Percentiles rank a stretch among this genome's conserved stretches.
phyloP scores from a whole-genome alignment of 352 stramenopile species.

The Elongisporangium anandrum region DNA sequence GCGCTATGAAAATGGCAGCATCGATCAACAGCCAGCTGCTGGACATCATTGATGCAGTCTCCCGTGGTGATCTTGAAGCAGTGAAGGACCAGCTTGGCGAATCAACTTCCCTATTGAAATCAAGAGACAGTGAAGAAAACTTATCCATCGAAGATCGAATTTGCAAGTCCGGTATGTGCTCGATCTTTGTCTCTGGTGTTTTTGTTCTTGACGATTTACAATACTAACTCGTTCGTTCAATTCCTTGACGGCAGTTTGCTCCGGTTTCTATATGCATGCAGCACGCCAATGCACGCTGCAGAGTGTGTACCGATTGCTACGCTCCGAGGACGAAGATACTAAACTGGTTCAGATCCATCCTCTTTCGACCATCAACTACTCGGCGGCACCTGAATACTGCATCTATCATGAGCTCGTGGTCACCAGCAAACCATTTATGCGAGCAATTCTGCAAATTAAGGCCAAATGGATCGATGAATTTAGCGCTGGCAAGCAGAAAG shows the following conservation, averaged over 20 bases:
- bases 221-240: background rate
- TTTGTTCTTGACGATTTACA: background rate
- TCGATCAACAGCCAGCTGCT: conserved; percentile 54
- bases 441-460: conserved; percentile 42
- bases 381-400: conserved; percentile 42
- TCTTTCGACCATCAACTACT: conserved; percentile 44
- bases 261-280: conserved; percentile 68
- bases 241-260: conserved; percentile 24
- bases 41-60: conserved; percentile 41
- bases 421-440: conserved; percentile 72
- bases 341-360: conserved; percentile 71
- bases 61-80: conserved; percentile 22
- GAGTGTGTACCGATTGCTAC: conserved; percentile 47
- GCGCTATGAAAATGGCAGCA: conserved; percentile 47
- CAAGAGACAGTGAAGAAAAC: conserved; percentile 2
- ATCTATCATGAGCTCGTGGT: conserved; percentile 73
- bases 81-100: conserved; percentile 6
- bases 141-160: conserved; percentile 28
- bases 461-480: conserved; percentile 48
- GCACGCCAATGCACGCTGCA: conserved; percentile 54
- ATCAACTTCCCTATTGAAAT: too few species aligned
- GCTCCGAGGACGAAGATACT: conserved; percentile 10
- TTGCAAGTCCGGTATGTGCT: conserved; percentile 16
- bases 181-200: background rate
- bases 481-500: conserved; percentile 17